phyloP scores from a whole-genome alignment of 78 protist species.

The Monosiga brevicollis region DNA sequence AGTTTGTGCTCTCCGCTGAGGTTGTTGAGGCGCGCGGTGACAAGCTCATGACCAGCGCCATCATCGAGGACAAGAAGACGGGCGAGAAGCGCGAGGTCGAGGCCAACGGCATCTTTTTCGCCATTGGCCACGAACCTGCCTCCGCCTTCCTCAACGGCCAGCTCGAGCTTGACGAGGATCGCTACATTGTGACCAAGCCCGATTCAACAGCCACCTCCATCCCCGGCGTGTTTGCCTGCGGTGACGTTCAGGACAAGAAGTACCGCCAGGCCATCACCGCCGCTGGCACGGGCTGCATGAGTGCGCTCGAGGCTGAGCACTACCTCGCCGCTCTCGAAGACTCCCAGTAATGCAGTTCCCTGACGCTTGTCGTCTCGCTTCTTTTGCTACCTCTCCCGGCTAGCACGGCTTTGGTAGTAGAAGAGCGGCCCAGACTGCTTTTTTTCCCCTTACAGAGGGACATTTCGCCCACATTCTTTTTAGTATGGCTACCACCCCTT shows the following conservation, averaged over 20 bases:
- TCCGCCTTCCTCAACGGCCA: slow-evolving; percentile 53
- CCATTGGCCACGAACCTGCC: slow-evolving; percentile 84
- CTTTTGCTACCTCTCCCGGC: no score
- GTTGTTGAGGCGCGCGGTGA: slow-evolving; percentile 51
- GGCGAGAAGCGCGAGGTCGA: not conserved
- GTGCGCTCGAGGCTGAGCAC: slow-evolving; percentile 71
- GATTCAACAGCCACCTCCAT: slow-evolving; percentile 52
- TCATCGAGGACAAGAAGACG: slow-evolving; percentile 11
- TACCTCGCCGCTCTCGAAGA: slow-evolving; percentile 17
- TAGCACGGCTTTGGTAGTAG: no score
- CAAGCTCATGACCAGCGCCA: slow-evolving; percentile 3
- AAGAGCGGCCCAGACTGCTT: no score
- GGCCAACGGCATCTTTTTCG: slow-evolving; percentile 63
- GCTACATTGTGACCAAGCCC: slow-evolving; percentile 52
- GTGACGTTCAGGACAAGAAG: slow-evolving; percentile 73
- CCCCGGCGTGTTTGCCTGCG: slow-evolving; percentile 78
- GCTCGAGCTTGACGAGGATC: slow-evolving; percentile 56
- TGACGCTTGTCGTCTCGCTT: no score
- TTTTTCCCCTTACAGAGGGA: no score
- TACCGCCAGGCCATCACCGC: slow-evolving; percentile 86
- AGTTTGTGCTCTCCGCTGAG: slow-evolving; percentile 41
- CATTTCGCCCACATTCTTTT: no score
- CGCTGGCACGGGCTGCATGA: slow-evolving; percentile 87
- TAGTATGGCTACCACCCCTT: no score
- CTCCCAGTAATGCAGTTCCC: no score